A percentile compares a stretch with the other conserved stretches of the same genome.
Conservation (phyloP, 2,329 filamentous ascomycete genomes). For the Chaetomiaceae sp. region DNA sequence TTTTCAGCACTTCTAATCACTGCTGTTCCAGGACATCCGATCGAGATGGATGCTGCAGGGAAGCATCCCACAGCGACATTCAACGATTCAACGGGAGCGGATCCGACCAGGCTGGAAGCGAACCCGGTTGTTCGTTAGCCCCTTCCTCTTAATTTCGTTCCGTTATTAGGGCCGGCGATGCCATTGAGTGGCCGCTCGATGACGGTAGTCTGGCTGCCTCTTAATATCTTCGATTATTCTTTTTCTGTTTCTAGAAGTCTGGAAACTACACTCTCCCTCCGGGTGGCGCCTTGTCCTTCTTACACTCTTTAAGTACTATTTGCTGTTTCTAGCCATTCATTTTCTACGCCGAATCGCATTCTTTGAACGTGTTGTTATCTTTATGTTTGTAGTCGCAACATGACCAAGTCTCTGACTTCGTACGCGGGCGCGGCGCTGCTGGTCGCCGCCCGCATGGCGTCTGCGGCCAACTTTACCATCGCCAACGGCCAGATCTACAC, state of each 20-base stretch:
- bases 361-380: too few species aligned
- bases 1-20: too few species aligned
- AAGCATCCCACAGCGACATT: neutral
- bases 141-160: conserved; percentile 19
- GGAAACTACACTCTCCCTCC: too few species aligned
- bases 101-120: conserved; percentile 12
- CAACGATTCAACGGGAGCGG: neutral
- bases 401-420: conserved; percentile 6
- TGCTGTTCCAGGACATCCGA: conserved; percentile 3
- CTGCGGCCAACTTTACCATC: conserved; percentile 49
- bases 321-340: neutral
- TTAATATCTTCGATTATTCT: neutral
- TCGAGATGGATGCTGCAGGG: neutral
- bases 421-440: conserved; percentile 11
- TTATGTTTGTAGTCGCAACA: too few species aligned
- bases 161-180: conserved; percentile 8
- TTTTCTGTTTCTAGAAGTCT: conserved; percentile 9
- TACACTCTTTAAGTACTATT: conserved; percentile 5
- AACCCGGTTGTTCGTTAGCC: conserved; percentile 8
- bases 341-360: too few species aligned
- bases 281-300: neutral
- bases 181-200: neutral
- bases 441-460: conserved; percentile 11
- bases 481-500: conserved; percentile 64
- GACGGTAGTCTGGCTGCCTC: neutral